Conservation (phyloP, 495 filamentous ascomycete species). For the Talaromyces adpressus region DNA sequence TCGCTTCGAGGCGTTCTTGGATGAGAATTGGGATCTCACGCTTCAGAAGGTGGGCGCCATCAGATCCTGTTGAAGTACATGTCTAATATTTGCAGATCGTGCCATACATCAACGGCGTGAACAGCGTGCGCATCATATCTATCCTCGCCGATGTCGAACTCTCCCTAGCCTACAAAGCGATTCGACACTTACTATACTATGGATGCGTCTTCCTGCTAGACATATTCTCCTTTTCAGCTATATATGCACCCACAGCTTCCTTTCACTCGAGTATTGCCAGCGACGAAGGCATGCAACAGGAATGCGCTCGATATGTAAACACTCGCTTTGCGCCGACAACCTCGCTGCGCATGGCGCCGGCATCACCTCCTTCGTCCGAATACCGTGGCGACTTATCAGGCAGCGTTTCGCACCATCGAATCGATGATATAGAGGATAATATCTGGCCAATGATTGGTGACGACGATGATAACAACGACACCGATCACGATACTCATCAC, state of each 20-base stretch:
- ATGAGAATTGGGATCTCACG: slow-evolving; percentile 87
- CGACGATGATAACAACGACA: slow-evolving; percentile 13
- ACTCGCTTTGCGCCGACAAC: slow-evolving; percentile 27
- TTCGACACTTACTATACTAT: slow-evolving; percentile 86
- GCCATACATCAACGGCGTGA: slow-evolving; percentile 81
- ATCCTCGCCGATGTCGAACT: slow-evolving; percentile 77
- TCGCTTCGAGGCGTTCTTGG: slow-evolving; percentile 64
- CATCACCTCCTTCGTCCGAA: slow-evolving; percentile 13
- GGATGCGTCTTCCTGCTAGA: slow-evolving; percentile 81
- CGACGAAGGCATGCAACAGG: slow-evolving; percentile 64
- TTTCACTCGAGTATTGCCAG: slow-evolving; percentile 67
- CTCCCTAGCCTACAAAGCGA: slow-evolving; percentile 72
- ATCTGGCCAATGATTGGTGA: slow-evolving; percentile 37
- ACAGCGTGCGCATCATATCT: slow-evolving; percentile 78
- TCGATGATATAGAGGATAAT: slow-evolving; percentile 19
- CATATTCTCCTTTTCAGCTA: slow-evolving; percentile 85
- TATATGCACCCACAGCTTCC: slow-evolving; percentile 77
- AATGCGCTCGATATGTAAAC: slow-evolving; percentile 78
- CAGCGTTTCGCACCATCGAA: not conserved
- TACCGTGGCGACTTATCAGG: slow-evolving; percentile 1
- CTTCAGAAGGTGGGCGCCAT: slow-evolving; percentile 53
- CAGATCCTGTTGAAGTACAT: not conserved
- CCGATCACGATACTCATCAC: slow-evolving; percentile 13
- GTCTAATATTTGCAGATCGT: slow-evolving; percentile 43
- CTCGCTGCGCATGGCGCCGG: slow-evolving; percentile 13